These are phyloP conservation scores for Penicillium concentricum DNA, from an alignment of 2,329 filamentous ascomycete genomes.

Conservation along the genomic window DNA sequence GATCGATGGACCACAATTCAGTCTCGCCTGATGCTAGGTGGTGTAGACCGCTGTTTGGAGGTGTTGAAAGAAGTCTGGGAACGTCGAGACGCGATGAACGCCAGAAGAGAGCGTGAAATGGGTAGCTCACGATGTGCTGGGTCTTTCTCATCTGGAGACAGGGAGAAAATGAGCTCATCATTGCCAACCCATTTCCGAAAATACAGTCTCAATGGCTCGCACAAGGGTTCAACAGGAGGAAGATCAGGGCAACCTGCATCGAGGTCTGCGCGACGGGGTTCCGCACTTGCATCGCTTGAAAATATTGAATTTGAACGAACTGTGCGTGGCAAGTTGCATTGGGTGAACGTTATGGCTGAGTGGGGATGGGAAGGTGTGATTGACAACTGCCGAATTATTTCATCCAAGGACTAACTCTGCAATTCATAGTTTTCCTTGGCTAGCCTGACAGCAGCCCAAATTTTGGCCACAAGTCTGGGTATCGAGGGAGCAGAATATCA, in stretches of 20 bases:
- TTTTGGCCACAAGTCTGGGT: neutral
- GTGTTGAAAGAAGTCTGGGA: constrained; percentile 67
- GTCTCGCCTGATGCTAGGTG: constrained; percentile 63
- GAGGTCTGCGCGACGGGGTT: constrained; percentile 24
- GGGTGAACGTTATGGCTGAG: constrained; percentile 70
- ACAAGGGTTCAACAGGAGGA: constrained; percentile 20
- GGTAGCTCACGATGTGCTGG: neutral
- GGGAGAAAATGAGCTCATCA: neutral
- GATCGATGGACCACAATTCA: constrained; percentile 63
- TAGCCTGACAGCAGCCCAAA: neutral
- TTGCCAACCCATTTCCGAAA: neutral
- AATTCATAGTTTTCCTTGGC: constrained; percentile 18
- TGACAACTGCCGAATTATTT: too few species aligned
- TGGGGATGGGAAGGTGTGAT: constrained; percentile 69
- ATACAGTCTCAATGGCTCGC: constrained; percentile 26
- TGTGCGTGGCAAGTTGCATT: constrained; percentile 65
- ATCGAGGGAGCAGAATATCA: neutral
- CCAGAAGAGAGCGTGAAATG: constrained; percentile 28
- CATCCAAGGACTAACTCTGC: neutral
- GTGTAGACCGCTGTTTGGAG: constrained; percentile 64
- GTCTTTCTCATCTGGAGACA: neutral
- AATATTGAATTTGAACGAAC: constrained; percentile 60
- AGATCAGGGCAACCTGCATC: constrained; percentile 8
- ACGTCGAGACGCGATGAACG: constrained; percentile 57
- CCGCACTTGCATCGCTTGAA: constrained; percentile 36